Percentiles rank a stretch among this genome's conserved stretches.
These are phyloP conservation scores for Dictyostelium intermedium DNA, from an alignment of 78 protist genomes.

Conservation along the genomic window DNA sequence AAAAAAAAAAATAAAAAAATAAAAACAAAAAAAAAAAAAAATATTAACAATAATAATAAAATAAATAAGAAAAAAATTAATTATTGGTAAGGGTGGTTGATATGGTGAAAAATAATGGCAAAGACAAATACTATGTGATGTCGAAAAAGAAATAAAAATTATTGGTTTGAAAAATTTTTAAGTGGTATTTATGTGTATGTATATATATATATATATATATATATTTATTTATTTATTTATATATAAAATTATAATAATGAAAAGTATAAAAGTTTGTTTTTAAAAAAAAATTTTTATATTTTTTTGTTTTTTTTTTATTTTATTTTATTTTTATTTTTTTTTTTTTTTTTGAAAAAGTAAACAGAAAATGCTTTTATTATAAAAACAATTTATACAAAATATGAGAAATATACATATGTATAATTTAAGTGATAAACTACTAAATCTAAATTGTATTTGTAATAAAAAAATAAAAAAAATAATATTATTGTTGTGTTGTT, in stretches of 20 bases:
- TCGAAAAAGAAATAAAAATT: too few species aligned
- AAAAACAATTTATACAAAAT: not conserved
- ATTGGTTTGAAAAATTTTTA: not conserved
- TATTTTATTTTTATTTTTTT: not conserved
- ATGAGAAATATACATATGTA: not conserved
- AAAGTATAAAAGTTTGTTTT: not conserved
- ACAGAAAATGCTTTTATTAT: not conserved
- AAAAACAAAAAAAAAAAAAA: not conserved
- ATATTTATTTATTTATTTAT: too few species aligned
- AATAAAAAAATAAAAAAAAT: not conserved
- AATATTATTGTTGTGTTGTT: too few species aligned
- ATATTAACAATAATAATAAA: too few species aligned
- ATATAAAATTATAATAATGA: not conserved
- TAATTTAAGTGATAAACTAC: not conserved
- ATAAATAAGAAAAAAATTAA: not conserved
- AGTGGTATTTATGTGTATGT: too few species aligned
- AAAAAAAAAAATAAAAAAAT: not conserved
- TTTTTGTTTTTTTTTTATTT: not conserved
- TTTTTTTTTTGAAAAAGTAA: not conserved
- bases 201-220: too few species aligned
- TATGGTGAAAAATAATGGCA: not conserved
- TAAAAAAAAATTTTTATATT: too few species aligned
- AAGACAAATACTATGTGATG: not conserved
- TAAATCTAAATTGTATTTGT: not conserved
- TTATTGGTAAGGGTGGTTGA: not conserved